Base-by-base conservation (phyloP, 2,329 filamentous ascomycete species). In the Cordyceps militaris region DNA sequence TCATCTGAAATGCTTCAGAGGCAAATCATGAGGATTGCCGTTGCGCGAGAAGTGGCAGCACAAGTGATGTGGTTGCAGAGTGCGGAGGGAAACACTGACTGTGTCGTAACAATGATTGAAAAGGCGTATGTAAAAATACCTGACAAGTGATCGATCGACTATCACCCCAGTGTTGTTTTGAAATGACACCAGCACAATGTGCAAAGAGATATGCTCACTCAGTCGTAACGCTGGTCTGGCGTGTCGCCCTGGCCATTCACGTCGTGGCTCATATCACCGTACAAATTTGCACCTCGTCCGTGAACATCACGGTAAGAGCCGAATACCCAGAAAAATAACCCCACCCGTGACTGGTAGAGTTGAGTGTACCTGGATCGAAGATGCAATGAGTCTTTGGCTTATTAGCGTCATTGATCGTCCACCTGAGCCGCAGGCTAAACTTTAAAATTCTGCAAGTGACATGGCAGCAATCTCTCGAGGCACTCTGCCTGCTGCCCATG, bases 311-410 rank as follows among this genome's bases (percentile, higher is more conserved):
- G 24, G 30, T 14, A 4, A 28, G 42, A 42, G 3, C 4, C 1
- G 13, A 23, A 56, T 4, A n/a, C n/a, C n/a, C n/a, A 43, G 24
- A 56, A n/a, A 14, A 26, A 38, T 11, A 21, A n/a, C 32, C 8
- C 44, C 44, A 42, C 44, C 19, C 53, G 53, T 56, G 43, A 56
- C 44, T 16, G 28, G 40, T n/a, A 47, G 34, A 23, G 19, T 42
- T 46, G 40, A 8, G 40, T 26, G 52, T 55, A n/a, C 42, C 43
- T 38, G 26, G 3, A 30, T 43, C 6, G 26, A 23, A 16, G 19
- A 14, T 44, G 50, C 26, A 30, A 54, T 44, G 42, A 36, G 40
- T 36, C 30, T 28, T 46, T n/a, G n/a, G n/a, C n/a, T 8, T 42
- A 8, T n/a, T 38, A 49, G 43, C 53, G 32, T 42, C 32, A 42